phyloP scores from a whole-genome alignment of 495 filamentous ascomycete genomes.

The Xylaria grammica region DNA sequence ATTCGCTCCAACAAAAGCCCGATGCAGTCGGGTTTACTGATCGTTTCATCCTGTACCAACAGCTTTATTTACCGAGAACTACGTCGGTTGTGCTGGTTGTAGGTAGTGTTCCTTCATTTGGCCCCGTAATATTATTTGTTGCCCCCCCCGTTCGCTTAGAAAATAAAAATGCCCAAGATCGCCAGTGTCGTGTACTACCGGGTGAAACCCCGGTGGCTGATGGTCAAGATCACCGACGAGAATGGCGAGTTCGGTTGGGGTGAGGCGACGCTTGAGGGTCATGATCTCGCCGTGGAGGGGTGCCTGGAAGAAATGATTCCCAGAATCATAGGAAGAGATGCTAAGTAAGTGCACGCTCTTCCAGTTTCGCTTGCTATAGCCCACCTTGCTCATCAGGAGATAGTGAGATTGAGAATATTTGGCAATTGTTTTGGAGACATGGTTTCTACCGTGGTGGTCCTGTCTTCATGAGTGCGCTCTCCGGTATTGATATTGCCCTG shows the following conservation, averaged over 20 bases:
- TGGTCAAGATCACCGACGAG: slow-evolving; percentile 68
- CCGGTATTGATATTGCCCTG: slow-evolving; percentile 78
- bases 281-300: slow-evolving; percentile 67
- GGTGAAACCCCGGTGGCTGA: slow-evolving; percentile 68
- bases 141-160: background rate
- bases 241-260: slow-evolving; percentile 66
- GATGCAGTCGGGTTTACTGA: no score
- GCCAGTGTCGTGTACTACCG: slow-evolving; percentile 52
- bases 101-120: no score
- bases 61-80: background rate
- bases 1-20: background rate
- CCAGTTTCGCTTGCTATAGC: background rate
- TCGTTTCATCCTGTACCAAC: background rate
- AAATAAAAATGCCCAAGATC: slow-evolving; percentile 19
- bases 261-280: slow-evolving; percentile 68
- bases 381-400: slow-evolving; percentile 3
- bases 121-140: no score
- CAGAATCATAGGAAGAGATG: slow-evolving; percentile 63
- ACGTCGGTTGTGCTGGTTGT: background rate
- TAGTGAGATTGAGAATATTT: slow-evolving; percentile 79
- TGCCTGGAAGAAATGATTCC: slow-evolving; percentile 62
- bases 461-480: slow-evolving; percentile 78
- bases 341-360: slow-evolving; percentile 56
- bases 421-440: slow-evolving; percentile 70
- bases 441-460: slow-evolving; percentile 80